Conservation (phyloP, 176 grass and related monocot species). For the Aegilops longissima region DNA sequence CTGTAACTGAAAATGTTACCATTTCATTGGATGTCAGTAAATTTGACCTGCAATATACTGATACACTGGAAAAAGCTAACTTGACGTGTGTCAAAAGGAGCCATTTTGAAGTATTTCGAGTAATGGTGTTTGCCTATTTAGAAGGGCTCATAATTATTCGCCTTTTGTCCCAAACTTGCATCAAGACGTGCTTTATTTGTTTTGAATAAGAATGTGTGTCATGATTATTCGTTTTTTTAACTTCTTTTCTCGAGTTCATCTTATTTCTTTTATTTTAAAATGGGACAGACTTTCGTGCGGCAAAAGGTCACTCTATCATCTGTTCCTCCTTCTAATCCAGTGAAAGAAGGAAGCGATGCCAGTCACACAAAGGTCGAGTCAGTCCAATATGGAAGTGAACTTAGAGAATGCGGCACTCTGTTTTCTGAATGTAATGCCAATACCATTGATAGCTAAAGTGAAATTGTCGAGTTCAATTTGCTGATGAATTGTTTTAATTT, state of each 20-base stretch:
- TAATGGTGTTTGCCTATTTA: slow-evolving; percentile 16
- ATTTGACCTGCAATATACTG: slow-evolving; percentile 17
- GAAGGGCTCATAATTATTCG: slow-evolving; percentile 5
- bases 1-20: slow-evolving; percentile 3
- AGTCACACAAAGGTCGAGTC: slow-evolving; percentile 49
- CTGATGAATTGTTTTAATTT: slow-evolving; percentile 28
- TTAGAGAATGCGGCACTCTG: slow-evolving; percentile 56
- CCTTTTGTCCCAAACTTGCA: neutral
- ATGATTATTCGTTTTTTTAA: slow-evolving; percentile 1
- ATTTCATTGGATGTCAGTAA: slow-evolving; percentile 9
- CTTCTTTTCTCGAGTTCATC: slow-evolving; percentile 21
- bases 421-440: slow-evolving; percentile 69
- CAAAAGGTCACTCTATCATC: slow-evolving; percentile 82
- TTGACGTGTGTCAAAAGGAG: neutral
- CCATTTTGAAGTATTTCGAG: neutral
- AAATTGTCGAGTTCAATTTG: slow-evolving; percentile 21
- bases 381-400: slow-evolving; percentile 56
- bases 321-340: slow-evolving; percentile 49
- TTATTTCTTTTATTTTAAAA: slow-evolving; percentile 52
- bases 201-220: slow-evolving; percentile 11
- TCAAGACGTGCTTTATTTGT: slow-evolving; percentile 11
- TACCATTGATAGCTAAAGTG: slow-evolving; percentile 37
- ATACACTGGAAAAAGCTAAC: neutral
- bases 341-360: slow-evolving; percentile 54
- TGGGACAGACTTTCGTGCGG: slow-evolving; percentile 93